Conservation (phyloP, 1,284 basidiomycete genomes). For the Ceratobasidium sp. region DNA sequence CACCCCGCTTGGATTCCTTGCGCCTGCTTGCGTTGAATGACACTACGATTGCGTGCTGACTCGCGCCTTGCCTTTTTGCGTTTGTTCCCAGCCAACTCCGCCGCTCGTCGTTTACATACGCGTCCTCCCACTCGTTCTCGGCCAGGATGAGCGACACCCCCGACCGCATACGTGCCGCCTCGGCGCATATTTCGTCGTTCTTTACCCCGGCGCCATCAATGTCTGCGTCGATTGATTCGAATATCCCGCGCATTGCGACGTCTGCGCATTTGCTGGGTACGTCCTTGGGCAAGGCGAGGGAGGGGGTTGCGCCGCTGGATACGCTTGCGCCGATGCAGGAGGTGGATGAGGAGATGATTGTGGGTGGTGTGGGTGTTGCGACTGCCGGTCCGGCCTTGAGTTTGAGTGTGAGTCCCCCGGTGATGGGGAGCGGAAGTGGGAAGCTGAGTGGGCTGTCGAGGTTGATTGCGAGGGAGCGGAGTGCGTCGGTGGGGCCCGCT, state of each 20-base stretch:
- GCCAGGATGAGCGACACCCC: conserved; percentile 36
- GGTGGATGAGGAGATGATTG: conserved; percentile 29
- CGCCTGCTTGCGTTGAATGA: background rate
- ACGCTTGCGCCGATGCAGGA: conserved; percentile 36
- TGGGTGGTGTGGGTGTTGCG: conserved; percentile 7
- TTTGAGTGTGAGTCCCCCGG: background rate
- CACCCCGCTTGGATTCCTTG: background rate
- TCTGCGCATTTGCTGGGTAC: conserved; percentile 26
- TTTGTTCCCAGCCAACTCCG: conserved; percentile 10
- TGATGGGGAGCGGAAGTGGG: background rate
- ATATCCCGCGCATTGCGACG: conserved; percentile 28
- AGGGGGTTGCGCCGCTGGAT: conserved; percentile 30
- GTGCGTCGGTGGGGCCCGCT: background rate
- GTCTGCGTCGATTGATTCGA: background rate
- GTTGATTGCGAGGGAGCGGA: conserved; percentile 15
- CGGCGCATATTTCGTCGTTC: conserved; percentile 17
- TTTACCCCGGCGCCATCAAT: background rate
- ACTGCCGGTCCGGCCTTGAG: conserved; percentile 11
- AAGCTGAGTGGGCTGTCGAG: conserved; percentile 31
- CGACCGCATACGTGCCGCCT: conserved; percentile 33
- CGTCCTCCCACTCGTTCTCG: conserved; percentile 14
- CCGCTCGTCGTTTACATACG: conserved; percentile 13
- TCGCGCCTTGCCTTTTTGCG: background rate
- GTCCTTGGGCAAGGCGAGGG: conserved; percentile 23
- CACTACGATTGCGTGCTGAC: conserved; percentile 30